A percentile compares a stretch with the other conserved stretches of the same genome.
Evolutionary conservation across 1,139 yeast species (phyloP).

Genomic region (Citeromyces hawaiiensis): DNA sequence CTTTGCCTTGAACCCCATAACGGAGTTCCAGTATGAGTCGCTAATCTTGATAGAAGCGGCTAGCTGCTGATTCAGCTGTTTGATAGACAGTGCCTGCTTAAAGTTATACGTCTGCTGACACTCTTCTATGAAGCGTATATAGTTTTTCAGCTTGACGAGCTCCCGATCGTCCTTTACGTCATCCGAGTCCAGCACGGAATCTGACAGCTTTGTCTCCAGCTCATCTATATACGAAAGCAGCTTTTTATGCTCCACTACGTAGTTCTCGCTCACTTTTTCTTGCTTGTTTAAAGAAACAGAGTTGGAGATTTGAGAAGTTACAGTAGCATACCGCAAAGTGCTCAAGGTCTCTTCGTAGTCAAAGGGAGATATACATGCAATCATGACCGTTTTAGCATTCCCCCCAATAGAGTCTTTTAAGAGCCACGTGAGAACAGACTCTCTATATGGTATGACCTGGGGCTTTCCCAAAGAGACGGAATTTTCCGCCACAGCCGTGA

Average conservation of each 20-base stretch:
- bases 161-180: neutral
- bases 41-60: neutral
- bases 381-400: slow-evolving; percentile 63
- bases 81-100: neutral
- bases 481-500: slow-evolving; percentile 39
- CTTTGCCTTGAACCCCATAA: neutral
- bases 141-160: slow-evolving; percentile 1
- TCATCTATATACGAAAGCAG: neutral
- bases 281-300: slow-evolving; percentile 32
- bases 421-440: slow-evolving; percentile 59
- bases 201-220: neutral
- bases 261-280: slow-evolving; percentile 3
- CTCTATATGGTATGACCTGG: slow-evolving; percentile 52
- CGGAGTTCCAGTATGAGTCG: neutral
- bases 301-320: slow-evolving; percentile 58
- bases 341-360: slow-evolving; percentile 66
- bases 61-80: neutral
- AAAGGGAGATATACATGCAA: slow-evolving; percentile 64
- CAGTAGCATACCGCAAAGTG: slow-evolving; percentile 62
- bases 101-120: neutral
- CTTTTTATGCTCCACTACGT: neutral
- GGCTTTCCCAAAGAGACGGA: slow-evolving; percentile 9
- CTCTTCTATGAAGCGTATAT: neutral
- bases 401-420: slow-evolving; percentile 65
- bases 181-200: neutral